Conservation (phyloP, 1,284 basidiomycete species). For the Serendipita sp. region DNA sequence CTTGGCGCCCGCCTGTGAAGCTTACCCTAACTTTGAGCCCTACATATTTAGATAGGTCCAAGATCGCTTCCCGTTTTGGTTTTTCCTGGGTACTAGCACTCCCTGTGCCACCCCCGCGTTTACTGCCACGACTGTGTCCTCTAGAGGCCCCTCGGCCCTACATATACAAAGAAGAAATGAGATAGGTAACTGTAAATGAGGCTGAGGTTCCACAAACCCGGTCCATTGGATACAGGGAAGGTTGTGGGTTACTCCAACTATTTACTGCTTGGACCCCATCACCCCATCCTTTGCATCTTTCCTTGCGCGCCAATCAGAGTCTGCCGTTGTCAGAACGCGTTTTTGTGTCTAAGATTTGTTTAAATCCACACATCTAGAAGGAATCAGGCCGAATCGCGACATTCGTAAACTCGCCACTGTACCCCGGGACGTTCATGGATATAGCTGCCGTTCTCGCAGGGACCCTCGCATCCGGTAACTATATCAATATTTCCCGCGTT, state of each 20-base stretch:
- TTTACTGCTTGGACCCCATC: background rate
- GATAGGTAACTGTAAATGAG: background rate
- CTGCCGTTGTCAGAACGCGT: constrained; percentile 5
- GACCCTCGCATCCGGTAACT: constrained; percentile 3
- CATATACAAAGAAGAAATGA: background rate
- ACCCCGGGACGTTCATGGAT: background rate
- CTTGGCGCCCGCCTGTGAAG: constrained; percentile 92
- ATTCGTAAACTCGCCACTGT: background rate
- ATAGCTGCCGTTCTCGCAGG: background rate
- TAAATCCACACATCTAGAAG: background rate
- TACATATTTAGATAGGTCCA: constrained; percentile 88
- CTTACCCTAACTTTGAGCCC: constrained; percentile 89
- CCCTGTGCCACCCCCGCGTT: constrained; percentile 13
- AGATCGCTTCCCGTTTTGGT: constrained; percentile 87
- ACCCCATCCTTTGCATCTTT: background rate
- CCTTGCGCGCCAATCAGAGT: background rate
- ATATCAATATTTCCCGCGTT: background rate
- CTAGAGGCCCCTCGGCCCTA: constrained; percentile 21
- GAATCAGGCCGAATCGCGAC: constrained; percentile 6
- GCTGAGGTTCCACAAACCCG: background rate
- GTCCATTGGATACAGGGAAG: constrained; percentile 5
- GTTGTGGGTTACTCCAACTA: background rate
- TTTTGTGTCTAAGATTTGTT: background rate
- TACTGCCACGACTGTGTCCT: constrained; percentile 25
- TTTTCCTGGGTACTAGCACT: constrained; percentile 36